Evolutionary conservation across 805 yeast genomes (phyloP).

Genomic region (Sungouiella blattae): DNA sequence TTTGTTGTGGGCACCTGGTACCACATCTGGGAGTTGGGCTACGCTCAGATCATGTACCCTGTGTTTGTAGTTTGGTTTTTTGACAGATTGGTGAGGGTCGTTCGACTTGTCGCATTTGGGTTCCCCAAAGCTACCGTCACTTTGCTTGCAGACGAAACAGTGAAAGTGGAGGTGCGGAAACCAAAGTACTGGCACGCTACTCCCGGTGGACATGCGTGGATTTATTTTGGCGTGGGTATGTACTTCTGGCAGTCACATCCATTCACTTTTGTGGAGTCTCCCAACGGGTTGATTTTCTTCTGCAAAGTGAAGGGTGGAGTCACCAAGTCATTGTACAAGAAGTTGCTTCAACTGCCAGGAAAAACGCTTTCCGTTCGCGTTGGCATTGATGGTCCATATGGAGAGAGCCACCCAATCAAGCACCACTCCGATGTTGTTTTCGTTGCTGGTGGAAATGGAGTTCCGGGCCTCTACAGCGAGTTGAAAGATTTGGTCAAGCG

Average conservation of each 20-base stretch:
- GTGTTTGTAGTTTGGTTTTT: constrained; percentile 60
- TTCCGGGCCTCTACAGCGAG: constrained; percentile 53
- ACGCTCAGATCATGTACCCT: constrained; percentile 40
- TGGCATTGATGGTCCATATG: constrained; percentile 68
- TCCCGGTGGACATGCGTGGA: constrained; percentile 58
- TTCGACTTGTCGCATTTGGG: constrained; percentile 32
- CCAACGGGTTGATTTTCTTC: constrained; percentile 23
- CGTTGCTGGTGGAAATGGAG: constrained; percentile 73
- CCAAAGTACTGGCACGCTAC: constrained; percentile 47
- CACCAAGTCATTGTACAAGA: constrained; percentile 28
- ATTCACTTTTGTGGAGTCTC: constrained; percentile 41
- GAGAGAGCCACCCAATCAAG: constrained; percentile 46
- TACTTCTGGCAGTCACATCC: constrained; percentile 67
- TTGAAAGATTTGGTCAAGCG: constrained; percentile 25
- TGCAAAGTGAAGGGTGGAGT: constrained; percentile 37
- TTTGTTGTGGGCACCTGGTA: constrained; percentile 20
- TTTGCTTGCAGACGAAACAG: constrained; percentile 39
- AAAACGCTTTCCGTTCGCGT: constrained; percentile 26
- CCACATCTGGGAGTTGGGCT: constrained; percentile 15
- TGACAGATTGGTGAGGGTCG: constrained; percentile 37
- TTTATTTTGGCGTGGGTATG: constrained; percentile 50
- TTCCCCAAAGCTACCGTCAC: constrained; percentile 30
- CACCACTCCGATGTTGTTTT: constrained; percentile 53
- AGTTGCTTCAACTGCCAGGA: constrained; percentile 26
- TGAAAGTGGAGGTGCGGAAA: constrained; percentile 44